Evolutionary conservation across 2,329 filamentous ascomycete species (phyloP), one percentile per base, ranked within the genome.

Genomic region (Fusarium sp.): DNA sequence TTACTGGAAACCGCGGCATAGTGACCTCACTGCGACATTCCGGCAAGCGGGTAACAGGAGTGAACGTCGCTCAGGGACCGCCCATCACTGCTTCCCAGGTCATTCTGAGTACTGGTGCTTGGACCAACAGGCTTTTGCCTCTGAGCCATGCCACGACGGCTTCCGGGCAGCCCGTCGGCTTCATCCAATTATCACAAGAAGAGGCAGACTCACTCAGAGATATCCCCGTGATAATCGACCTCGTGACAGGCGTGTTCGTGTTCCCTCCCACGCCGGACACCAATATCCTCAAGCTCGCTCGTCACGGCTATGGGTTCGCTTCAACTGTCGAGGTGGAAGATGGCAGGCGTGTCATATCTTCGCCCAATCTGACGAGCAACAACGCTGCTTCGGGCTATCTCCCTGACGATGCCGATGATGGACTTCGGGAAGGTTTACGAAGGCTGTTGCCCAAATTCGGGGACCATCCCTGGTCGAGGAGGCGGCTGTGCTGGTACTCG

Each of bases 31-130:
- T 79, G 5, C 43, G 69, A 11, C 59, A 68, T 4, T 28, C 48
- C 1, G 52, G 40, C 11, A 30, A 62, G 4, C 65, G 51, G 7
- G 65, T 77, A 3, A 59, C 65, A 1, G 75, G 74, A 8, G 71
- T 78, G 2, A 60, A 72, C 30, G 62, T 67, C 1, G 62, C 70
- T 1, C 64, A 66, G 18, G 84, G 83, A 2, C 78, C 78, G 12
- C 81, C 77, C 12, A 61, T 92, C 6, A 78, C 76, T 2, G 89
- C 89, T 6, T 85, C 88, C 64, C 81, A 90, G 3, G 87, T 89
- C n/a, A 82, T 93, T 11, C 82, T 94, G 7, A 89, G 91, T 2
- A 87, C 90, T 3, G 91, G 91, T 9, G 90, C 91, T 6, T 93
- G 91, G 90, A 90, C 89, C 16, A 76, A 76, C 28, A 60, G 68